Conservation (phyloP, 192 early-diverging fungal species). For the Paraglomus brasilianum region DNA sequence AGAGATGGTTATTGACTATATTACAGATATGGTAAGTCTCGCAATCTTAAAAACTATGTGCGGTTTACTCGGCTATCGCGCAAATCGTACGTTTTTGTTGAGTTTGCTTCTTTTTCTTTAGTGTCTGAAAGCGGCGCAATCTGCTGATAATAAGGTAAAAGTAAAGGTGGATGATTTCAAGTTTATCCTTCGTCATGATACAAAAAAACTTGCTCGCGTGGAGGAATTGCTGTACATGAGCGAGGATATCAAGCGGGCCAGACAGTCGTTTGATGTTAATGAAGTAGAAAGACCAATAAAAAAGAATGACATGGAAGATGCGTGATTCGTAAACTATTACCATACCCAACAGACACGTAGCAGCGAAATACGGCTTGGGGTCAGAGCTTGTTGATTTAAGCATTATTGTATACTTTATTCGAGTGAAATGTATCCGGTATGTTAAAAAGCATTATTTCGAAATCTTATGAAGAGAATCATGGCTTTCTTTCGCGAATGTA, state of each 20-base stretch:
- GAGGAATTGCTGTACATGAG: slow-evolving; percentile 79
- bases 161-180: slow-evolving; percentile 74
- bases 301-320: too few species aligned
- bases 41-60: background rate
- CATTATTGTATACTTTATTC: too few species aligned
- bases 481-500: too few species aligned
- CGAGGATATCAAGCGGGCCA: slow-evolving; percentile 72
- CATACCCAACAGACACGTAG: too few species aligned
- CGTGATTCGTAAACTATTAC: too few species aligned
- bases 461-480: too few species aligned
- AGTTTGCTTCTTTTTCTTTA: slow-evolving; percentile 28
- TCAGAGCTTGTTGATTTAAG: too few species aligned
- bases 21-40: slow-evolving; percentile 70
- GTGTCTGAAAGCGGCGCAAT: slow-evolving; percentile 56
- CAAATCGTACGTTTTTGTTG: background rate
- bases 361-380: too few species aligned
- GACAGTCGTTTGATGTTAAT: slow-evolving; percentile 54
- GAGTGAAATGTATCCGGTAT: too few species aligned
- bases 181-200: slow-evolving; percentile 70
- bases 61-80: background rate
- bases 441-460: too few species aligned
- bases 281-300: slow-evolving; percentile 37
- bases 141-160: slow-evolving; percentile 55
- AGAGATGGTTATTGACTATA: slow-evolving; percentile 74
- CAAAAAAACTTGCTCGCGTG: slow-evolving; percentile 81